A percentile compares a stretch with the other conserved stretches of the same genome.
phyloP scores from a whole-genome alignment of 441 rosid genomes.

The Breynia disticha region DNA sequence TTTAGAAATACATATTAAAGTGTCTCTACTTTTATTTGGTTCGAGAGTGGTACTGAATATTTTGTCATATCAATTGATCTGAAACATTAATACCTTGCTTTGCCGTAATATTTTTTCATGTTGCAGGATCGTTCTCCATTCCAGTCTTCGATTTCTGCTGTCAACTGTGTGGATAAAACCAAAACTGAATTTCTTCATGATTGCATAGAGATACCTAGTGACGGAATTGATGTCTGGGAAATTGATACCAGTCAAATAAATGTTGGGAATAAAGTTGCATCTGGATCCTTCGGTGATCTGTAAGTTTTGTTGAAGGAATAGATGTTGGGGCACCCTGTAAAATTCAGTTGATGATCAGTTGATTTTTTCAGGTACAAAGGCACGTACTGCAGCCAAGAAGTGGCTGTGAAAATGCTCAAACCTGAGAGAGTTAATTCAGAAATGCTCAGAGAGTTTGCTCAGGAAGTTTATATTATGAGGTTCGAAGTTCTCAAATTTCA shows the following conservation, averaged over 20 bases:
- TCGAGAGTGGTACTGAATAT: background rate
- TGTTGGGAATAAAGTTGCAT: slow-evolving; percentile 67
- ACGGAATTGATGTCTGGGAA: slow-evolving; percentile 97
- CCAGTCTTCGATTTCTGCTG: slow-evolving; percentile 35
- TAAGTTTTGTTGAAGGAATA: slow-evolving; percentile 31
- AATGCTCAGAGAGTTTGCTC: slow-evolving; percentile 78
- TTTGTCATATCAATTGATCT: background rate
- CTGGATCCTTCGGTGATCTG: slow-evolving; percentile 86
- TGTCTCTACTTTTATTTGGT: background rate
- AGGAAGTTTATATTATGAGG: slow-evolving; percentile 97
- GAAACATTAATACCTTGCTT: slow-evolving; percentile 10
- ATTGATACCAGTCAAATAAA: slow-evolving; percentile 66
- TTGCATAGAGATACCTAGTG: slow-evolving; percentile 74
- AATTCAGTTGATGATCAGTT: slow-evolving; percentile 10
- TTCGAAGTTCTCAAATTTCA: slow-evolving; percentile 17
- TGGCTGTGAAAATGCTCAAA: slow-evolving; percentile 83
- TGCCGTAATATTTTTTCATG: slow-evolving; percentile 22
- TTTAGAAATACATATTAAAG: background rate
- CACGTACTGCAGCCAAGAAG: slow-evolving; percentile 87
- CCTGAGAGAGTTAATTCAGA: slow-evolving; percentile 67
- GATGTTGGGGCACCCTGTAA: slow-evolving; percentile 7
- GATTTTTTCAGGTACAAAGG: slow-evolving; percentile 60
- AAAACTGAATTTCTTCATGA: slow-evolving; percentile 38
- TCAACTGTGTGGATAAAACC: slow-evolving; percentile 30
- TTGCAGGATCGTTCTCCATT: slow-evolving; percentile 51